Conservation (phyloP, 371 early-diverging fungal genomes). For the Lichtheimia hyalospora region DNA sequence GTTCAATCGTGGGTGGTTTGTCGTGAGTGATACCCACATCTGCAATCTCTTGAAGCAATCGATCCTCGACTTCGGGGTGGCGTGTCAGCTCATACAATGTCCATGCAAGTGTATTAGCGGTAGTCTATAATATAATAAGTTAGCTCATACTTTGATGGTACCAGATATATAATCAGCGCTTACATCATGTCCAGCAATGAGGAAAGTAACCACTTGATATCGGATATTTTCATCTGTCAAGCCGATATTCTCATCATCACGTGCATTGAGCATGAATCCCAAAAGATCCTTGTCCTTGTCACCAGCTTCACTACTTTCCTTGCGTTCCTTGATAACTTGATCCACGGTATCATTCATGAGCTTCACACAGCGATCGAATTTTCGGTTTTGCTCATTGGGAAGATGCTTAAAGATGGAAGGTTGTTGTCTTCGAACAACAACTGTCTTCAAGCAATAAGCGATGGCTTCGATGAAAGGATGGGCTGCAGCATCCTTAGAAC, state of each 20-base stretch:
- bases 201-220: slow-evolving; percentile 59
- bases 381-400: slow-evolving; percentile 42
- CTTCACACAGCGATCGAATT: slow-evolving; percentile 26
- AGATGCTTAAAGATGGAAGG: slow-evolving; percentile 43
- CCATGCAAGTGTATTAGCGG: slow-evolving; percentile 55
- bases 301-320: slow-evolving; percentile 33
- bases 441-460: slow-evolving; percentile 34
- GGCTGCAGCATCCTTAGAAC: slow-evolving; percentile 30
- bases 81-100: slow-evolving; percentile 39
- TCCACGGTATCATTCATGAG: slow-evolving; percentile 46
- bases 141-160: not conserved
- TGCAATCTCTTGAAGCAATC: slow-evolving; percentile 53
- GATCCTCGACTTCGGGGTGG: slow-evolving; percentile 45
- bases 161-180: not conserved
- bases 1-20: slow-evolving; percentile 39
- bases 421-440: slow-evolving; percentile 24
- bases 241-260: slow-evolving; percentile 36
- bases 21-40: slow-evolving; percentile 41
- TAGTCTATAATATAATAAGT: slow-evolving; percentile 11
- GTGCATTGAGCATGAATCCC: slow-evolving; percentile 59
- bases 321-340: slow-evolving; percentile 36
- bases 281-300: slow-evolving; percentile 48
- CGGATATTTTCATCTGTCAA: slow-evolving; percentile 54
- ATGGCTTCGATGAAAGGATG: slow-evolving; percentile 57
- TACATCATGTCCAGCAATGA: slow-evolving; percentile 57